phyloP scores from a whole-genome alignment of 1,284 basidiomycete species.

The Ustilago bromivora region DNA sequence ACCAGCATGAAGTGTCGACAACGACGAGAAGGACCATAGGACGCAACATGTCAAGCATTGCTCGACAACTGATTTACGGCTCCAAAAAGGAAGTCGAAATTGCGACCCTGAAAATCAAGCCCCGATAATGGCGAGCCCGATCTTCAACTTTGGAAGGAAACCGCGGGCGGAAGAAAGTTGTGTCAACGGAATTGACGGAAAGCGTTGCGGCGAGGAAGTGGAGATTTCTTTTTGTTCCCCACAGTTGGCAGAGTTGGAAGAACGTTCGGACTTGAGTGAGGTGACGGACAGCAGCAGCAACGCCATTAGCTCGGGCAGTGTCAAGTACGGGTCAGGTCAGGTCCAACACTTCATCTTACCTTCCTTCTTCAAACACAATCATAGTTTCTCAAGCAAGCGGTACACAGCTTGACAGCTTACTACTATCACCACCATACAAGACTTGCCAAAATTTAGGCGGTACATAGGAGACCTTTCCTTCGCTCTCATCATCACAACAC shows the following conservation, averaged over 20 bases:
- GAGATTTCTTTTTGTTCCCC: constrained; percentile 11
- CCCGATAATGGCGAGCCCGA: not conserved
- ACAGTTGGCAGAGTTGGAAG: constrained; percentile 29
- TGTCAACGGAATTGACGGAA: constrained; percentile 43
- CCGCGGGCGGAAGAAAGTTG: constrained; percentile 52
- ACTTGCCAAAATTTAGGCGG: not conserved
- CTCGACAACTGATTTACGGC: constrained; percentile 10
- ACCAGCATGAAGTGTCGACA: not conserved
- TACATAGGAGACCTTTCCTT: no score
- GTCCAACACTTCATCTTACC: not conserved
- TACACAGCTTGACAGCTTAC: not conserved
- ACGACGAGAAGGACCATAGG: not conserved
- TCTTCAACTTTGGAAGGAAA: constrained; percentile 6
- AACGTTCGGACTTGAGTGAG: constrained; percentile 7
- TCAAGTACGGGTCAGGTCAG: constrained; percentile 12
- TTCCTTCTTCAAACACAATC: constrained; percentile 5
- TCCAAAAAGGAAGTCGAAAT: not conserved
- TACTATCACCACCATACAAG: not conserved
- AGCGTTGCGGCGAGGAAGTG: not conserved
- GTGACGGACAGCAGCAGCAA: constrained; percentile 6
- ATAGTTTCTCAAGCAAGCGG: not conserved
- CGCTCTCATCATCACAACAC: not conserved
- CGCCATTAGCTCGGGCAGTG: not conserved
- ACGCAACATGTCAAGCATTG: constrained; percentile 18
- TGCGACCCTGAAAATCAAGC: not conserved